Evolutionary conservation across 2,329 filamentous ascomycete genomes (phyloP), one percentile per base, ranked within the genome.

Genomic region (Fusarium sp.): DNA sequence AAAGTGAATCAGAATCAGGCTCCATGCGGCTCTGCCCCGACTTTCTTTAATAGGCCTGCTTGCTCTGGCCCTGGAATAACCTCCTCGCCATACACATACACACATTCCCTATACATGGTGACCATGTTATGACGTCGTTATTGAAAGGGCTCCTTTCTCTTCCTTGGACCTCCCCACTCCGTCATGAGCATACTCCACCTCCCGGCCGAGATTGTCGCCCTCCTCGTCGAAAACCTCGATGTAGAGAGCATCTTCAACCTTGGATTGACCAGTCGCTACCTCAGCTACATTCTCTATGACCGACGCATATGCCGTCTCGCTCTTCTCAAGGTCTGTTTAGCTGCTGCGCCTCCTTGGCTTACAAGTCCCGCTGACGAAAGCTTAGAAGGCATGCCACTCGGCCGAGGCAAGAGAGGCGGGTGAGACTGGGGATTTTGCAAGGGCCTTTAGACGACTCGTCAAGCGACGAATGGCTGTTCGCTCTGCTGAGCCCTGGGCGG

Each of bases 121-220:
- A 67, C 58, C 55, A 75, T 74, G 71, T 49, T 20, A 33, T 38
- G 42, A 24, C 35, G 17, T 40, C 31, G 24, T 35, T 53, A n/a
- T 31, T 38, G 24, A 31, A 62, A 58, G 42, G 12, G 56, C 38
- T 24, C 31, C 38, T 44, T 29, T 53, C 42, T 24, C 29, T 29
- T 49, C 49, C 65, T 33, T 62, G 42, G 42, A 46, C 22, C 27
- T 35, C 51, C 42, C 31, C 31, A 64, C 62, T 38, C 67, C 68
- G 88, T 87, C 78, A 83, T 84, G 80, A 77, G 79, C 57, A 73
- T 85, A 24, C 66, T 79, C 38, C 72, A 67, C 17, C 67, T 93
- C 14, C 91, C 92, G 0, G 91, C 89, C 77, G 92, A 94, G 80
- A 84, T 93, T n/a, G 81, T 92, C 31, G 88, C 88, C 58, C 85